These are phyloP conservation scores for Akanthomyces lecanii DNA, from an alignment of 2,329 filamentous ascomycete genomes.

Conservation along the genomic window DNA sequence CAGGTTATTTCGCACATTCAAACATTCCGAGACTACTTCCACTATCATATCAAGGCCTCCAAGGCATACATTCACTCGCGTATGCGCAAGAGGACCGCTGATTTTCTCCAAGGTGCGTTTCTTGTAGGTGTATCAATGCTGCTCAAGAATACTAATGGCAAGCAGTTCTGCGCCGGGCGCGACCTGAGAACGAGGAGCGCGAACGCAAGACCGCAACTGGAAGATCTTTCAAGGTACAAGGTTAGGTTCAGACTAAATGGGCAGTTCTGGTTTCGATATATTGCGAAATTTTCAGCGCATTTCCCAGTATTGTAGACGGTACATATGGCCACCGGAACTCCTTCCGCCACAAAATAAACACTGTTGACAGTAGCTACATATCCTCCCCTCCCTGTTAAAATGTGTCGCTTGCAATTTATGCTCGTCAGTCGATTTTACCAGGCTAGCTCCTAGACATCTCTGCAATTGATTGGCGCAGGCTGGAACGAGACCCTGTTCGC, in stretches of 20 bases:
- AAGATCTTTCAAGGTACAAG: constrained; percentile 72
- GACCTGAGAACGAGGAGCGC: constrained; percentile 93
- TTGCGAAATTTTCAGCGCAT: constrained; percentile 7
- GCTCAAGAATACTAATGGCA: neutral
- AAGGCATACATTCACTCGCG: constrained; percentile 99
- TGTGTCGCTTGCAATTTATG: neutral
- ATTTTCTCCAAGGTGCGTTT: constrained; percentile 86
- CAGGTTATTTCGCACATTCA: constrained; percentile 99
- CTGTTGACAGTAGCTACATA: neutral
- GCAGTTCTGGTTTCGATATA: neutral
- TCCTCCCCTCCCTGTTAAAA: too few relatives aligned
- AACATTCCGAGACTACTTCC: constrained; percentile 99
- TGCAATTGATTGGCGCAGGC: too few relatives aligned
- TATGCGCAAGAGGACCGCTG: constrained; percentile 95
- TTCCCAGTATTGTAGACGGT: neutral
- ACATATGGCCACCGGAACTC: neutral
- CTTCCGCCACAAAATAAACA: neutral
- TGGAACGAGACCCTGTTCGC: too few relatives aligned
- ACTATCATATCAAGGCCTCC: constrained; percentile 99
- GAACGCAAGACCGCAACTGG: constrained; percentile 98
- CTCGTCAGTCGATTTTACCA: neutral
- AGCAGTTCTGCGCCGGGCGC: constrained; percentile 86
- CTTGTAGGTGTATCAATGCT: neutral
- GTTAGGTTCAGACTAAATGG: constrained; percentile 25
- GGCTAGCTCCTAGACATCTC: too few relatives aligned